Conservation (phyloP, 208 protist species). For the Leishmania tropica region DNA sequence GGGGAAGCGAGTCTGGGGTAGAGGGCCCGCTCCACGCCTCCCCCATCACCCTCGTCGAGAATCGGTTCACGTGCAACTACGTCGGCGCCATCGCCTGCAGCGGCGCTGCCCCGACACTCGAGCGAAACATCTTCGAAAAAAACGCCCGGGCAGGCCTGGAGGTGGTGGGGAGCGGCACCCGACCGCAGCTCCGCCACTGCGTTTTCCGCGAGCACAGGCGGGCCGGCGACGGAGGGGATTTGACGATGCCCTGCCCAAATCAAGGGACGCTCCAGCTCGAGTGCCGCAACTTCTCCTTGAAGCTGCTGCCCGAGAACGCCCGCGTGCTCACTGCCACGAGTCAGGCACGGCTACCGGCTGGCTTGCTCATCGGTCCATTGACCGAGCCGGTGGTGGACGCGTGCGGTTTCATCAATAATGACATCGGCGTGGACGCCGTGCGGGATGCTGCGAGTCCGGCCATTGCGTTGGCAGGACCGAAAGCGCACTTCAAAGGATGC, state of each 20-base stretch:
- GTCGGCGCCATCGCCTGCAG: slow-evolving; percentile 74
- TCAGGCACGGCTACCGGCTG: slow-evolving; percentile 35
- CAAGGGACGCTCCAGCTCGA: slow-evolving; percentile 43
- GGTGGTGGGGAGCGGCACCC: slow-evolving; percentile 56
- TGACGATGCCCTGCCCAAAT: slow-evolving; percentile 22
- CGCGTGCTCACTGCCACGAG: slow-evolving; percentile 38
- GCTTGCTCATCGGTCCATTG: slow-evolving; percentile 50
- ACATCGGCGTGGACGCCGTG: slow-evolving; percentile 74
- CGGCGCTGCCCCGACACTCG: slow-evolving; percentile 56
- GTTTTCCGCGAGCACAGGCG: slow-evolving; percentile 57
- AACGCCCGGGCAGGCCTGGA: slow-evolving; percentile 76
- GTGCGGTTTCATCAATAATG: slow-evolving; percentile 72
- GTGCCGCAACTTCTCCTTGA: slow-evolving; percentile 31
- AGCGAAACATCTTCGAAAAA: slow-evolving; percentile 71
- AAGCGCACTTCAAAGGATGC: slow-evolving; percentile 32
- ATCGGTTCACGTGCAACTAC: slow-evolving; percentile 73
- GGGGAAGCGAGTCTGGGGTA: slow-evolving; percentile 8
- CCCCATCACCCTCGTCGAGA: slow-evolving; percentile 37
- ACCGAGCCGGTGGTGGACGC: slow-evolving; percentile 41
- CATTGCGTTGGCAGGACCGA: slow-evolving; percentile 9
- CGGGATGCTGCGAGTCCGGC: slow-evolving; percentile 29
- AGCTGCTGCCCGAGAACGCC: slow-evolving; percentile 46
- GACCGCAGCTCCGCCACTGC: slow-evolving; percentile 49
- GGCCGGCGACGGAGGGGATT: not conserved
- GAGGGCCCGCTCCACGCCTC: slow-evolving; percentile 16